Base-by-base conservation (phyloP, 371 early-diverging fungal species). In the Choanephora cucurbitarum region DNA sequence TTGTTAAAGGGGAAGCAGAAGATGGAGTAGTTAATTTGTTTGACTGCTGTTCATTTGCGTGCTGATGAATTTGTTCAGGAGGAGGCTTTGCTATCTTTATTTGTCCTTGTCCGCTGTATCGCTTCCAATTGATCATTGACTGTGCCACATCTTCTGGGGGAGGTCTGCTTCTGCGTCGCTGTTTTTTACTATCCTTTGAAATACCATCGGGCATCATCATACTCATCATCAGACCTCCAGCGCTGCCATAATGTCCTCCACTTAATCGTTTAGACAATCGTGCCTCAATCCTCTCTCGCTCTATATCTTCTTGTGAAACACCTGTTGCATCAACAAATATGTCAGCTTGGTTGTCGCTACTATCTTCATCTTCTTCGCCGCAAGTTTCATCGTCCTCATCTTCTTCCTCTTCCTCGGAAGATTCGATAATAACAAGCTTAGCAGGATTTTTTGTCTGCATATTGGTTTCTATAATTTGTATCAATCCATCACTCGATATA, bases 221-320 rank as follows among this genome's bases (percentile, higher is more conserved):
- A 31, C 74, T 73, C 14, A 72, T 43, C 46, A 79, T 56, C 15
- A 79, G 43, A 15, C 79, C 79, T 3, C 79, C 79, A 5, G 79
- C 79, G 44, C 76, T 75, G 3, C 79, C 79, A 56, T 58, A 79
- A 54, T 79, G 79, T 3, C 79, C 79, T 14, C 76, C 79, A 21
- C 72, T 72, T 13, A 79, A 52, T 55, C 79, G 58, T 50, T 79
- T 79, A 1, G 74, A 67, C 22, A 79, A 49, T 23, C 68, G 44
- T 5, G 59, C 47, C 18, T 69, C 72, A 3, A 42, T 62, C 41
- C 50, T 45, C 48, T 79, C 76, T 33, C 66, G 51, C 34, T 79
- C 74, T n/a, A 72, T 56, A 14, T 73, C 76, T n/a, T 74, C 72
- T 47, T 69, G 64, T 6, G 70, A 68, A 11, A 46, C 42, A 10